Conservation (phyloP, 306 rosid genomes). For the Chamaecrista fasciculata region DNA sequence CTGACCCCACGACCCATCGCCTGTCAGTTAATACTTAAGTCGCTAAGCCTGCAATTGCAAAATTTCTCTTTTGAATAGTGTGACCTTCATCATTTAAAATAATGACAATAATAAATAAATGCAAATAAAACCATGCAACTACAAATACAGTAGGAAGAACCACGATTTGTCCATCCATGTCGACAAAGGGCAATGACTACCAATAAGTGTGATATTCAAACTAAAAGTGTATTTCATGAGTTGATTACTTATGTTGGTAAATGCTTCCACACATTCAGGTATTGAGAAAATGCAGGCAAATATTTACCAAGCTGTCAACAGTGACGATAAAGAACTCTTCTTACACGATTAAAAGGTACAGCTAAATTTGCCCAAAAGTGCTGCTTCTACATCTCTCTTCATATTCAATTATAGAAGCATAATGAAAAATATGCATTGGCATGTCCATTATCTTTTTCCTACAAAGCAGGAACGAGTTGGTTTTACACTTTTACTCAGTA, state of each 20-base stretch:
- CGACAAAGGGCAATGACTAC: background rate
- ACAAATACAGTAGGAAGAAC: constrained; percentile 2
- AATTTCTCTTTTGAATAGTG: background rate
- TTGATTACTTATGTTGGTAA: background rate
- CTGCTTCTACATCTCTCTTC: background rate
- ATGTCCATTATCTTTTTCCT: background rate
- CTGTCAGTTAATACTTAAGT: constrained; percentile 8
- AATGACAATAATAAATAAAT: background rate
- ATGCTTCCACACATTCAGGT: background rate
- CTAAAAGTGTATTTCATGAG: background rate
- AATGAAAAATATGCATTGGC: background rate
- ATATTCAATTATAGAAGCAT: background rate
- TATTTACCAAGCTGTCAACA: background rate
- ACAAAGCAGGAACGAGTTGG: background rate
- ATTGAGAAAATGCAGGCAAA: background rate
- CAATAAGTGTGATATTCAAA: background rate
- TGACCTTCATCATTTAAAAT: background rate
- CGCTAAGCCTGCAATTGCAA: constrained; percentile 32
- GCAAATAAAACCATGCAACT: background rate
- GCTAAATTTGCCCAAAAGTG: background rate
- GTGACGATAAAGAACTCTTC: background rate
- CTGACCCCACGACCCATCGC: constrained; percentile 89
- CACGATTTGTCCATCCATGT: background rate
- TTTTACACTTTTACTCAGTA: background rate
- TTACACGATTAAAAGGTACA: background rate